These are phyloP conservation scores for Boletales sp. DNA, from an alignment of 768 basidiomycete species.

Conservation along the genomic window DNA sequence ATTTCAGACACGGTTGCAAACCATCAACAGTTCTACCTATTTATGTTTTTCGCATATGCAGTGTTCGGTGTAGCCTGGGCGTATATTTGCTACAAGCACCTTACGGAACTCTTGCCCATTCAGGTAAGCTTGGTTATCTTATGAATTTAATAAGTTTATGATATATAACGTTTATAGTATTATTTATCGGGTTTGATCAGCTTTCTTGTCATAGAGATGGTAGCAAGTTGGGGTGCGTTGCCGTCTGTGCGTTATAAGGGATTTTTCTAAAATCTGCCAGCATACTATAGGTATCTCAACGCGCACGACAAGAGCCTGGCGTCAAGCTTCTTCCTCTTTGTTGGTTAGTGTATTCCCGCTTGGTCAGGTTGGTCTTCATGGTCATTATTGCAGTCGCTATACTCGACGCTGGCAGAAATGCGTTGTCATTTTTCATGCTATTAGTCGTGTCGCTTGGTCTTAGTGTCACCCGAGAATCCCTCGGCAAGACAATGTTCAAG, in stretches of 20 bases:
- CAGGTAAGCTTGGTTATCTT: conserved; percentile 50
- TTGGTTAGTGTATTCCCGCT: conserved; percentile 51
- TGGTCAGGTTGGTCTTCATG: neutral
- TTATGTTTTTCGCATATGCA: conserved; percentile 78
- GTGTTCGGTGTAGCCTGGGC: conserved; percentile 72
- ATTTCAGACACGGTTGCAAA: neutral
- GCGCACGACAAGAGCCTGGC: conserved; percentile 71
- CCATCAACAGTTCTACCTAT: conserved; percentile 72
- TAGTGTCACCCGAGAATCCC: conserved; percentile 85
- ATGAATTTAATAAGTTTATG: conserved; percentile 1
- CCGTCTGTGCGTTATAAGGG: neutral
- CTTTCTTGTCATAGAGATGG: conserved; percentile 90
- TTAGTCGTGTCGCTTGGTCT: conserved; percentile 90
- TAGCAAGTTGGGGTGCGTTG: conserved; percentile 78
- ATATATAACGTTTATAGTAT: conserved; percentile 37
- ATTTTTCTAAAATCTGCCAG: conserved; percentile 34
- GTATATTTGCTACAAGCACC: conserved; percentile 76
- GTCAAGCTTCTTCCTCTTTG: conserved; percentile 87
- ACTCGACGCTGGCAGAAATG: conserved; percentile 91
- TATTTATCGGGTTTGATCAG: conserved; percentile 88
- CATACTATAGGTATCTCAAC: conserved; percentile 94
- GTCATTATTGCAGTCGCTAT: conserved; percentile 66
- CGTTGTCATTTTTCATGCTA: conserved; percentile 92
- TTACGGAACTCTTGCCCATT: conserved; percentile 82
- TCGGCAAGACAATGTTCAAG: conserved; percentile 80